Evolutionary conservation across 2,329 filamentous ascomycete species (phyloP).

Genomic region (Nannizziopsis barbatae): DNA sequence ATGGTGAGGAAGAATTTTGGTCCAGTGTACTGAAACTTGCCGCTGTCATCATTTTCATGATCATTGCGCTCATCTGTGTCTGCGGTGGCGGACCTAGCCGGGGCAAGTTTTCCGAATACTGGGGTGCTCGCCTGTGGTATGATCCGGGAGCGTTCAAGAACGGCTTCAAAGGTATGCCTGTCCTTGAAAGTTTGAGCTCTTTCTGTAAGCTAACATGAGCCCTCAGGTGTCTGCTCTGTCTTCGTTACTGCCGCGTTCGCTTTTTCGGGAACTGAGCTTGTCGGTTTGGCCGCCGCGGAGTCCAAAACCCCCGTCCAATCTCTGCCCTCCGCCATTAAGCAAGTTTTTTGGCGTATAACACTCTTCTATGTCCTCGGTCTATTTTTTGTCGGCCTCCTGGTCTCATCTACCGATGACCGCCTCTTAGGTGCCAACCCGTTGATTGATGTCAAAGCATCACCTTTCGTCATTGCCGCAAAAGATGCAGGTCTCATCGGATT

Average conservation of each 20-base stretch:
- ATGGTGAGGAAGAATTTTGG: conserved; percentile 72
- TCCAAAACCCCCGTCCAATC: conserved; percentile 42
- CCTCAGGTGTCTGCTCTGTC: conserved; percentile 44
- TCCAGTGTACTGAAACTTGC: conserved; percentile 72
- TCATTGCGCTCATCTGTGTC: conserved; percentile 61
- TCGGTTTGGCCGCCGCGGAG: conserved; percentile 44
- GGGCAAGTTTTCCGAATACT: conserved; percentile 23
- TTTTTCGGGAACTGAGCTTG: conserved; percentile 46
- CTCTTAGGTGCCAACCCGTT: conserved; percentile 32
- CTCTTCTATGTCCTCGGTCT: conserved; percentile 41
- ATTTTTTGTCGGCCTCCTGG: conserved; percentile 37
- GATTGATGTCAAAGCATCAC: conserved; percentile 42
- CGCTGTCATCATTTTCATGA: conserved; percentile 74
- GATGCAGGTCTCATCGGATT: conserved; percentile 50
- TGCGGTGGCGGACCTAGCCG: conserved; percentile 33
- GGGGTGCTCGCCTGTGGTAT: conserved; percentile 31
- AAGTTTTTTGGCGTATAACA: conserved; percentile 43
- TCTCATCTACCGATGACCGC: conserved; percentile 30
- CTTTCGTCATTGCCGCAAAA: conserved; percentile 56
- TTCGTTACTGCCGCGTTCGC: conserved; percentile 48
- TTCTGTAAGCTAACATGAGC: background rate
- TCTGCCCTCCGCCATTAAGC: conserved; percentile 39
- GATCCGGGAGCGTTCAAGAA: conserved; percentile 38
- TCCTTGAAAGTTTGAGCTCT: background rate
- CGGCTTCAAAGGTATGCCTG: conserved; percentile 29